phyloP scores from a whole-genome alignment of 257 asterid species.

The Paraleonurus japonicus region DNA sequence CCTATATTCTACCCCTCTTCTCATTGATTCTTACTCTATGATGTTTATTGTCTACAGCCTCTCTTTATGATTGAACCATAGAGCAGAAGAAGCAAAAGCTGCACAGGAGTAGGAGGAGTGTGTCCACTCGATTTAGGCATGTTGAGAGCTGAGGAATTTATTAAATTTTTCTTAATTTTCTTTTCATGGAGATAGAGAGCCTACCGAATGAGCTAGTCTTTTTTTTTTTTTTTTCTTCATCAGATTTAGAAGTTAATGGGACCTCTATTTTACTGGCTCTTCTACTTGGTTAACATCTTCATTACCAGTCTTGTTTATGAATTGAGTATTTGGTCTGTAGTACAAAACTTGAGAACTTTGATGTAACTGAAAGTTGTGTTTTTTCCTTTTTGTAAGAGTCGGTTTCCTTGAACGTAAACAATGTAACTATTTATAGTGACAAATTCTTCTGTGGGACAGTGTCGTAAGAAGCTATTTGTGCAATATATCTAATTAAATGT shows the following conservation, averaged over 20 bases:
- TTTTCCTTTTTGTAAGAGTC: constrained; percentile 7
- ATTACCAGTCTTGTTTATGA: constrained; percentile 11
- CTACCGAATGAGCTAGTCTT: constrained; percentile 14
- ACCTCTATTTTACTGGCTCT: background rate
- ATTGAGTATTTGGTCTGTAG: constrained; percentile 19
- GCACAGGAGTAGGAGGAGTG: constrained; percentile 17
- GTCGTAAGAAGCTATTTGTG: no score
- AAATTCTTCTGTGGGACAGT: no score
- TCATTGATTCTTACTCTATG: constrained; percentile 14
- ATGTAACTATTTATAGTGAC: background rate
- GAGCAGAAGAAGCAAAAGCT: constrained; percentile 19
- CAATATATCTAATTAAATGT: no score
- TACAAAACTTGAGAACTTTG: background rate
- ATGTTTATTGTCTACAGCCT: constrained; percentile 52
- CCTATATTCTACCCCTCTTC: background rate
- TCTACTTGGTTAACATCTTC: background rate
- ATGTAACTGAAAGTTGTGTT: constrained; percentile 19
- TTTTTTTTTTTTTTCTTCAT: background rate
- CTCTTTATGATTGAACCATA: constrained; percentile 73
- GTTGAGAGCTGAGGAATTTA: constrained; percentile 29
- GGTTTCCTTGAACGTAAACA: background rate
- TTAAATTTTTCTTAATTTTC: constrained; percentile 14
- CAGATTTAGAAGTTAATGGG: constrained; percentile 14
- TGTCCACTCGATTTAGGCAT: constrained; percentile 1
- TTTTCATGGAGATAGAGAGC: background rate